A percentile compares a stretch with the other conserved stretches of the same genome.
phyloP scores from a whole-genome alignment of 2,329 filamentous ascomycete species.

The Botrytis paeoniae region DNA sequence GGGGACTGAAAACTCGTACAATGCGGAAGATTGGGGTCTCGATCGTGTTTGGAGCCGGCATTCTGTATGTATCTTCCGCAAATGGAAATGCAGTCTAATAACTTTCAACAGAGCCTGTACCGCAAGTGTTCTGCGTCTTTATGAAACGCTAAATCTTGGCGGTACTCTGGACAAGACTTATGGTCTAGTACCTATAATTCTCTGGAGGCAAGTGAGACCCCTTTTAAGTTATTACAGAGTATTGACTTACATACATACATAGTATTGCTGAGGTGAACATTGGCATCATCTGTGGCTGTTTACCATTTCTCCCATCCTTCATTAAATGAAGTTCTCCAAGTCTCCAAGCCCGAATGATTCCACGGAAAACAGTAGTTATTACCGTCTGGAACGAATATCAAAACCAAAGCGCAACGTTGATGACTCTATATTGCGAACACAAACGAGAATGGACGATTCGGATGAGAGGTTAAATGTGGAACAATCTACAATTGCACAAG shows the following conservation, averaged over 20 bases:
- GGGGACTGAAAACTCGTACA: neutral
- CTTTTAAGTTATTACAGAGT: neutral
- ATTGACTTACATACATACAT: neutral
- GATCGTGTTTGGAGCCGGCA: neutral
- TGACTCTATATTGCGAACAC: slow-evolving; percentile 5
- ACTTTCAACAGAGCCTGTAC: neutral
- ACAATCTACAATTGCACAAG: neutral
- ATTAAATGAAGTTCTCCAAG: neutral
- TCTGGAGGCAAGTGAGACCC: neutral
- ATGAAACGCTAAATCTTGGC: neutral
- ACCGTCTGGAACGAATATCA: neutral
- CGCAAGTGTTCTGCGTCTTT: neutral
- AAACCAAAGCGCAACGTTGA: neutral
- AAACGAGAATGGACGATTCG: neutral
- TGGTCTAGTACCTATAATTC: neutral
- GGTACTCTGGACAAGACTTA: neutral
- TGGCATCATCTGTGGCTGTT: slow-evolving; percentile 4
- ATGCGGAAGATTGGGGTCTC: slow-evolving; percentile 6
- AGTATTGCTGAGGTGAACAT: neutral
- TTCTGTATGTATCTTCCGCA: neutral
- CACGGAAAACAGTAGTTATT: neutral
- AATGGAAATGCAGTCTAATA: neutral
- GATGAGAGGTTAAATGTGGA: neutral
- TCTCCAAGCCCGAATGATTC: neutral
- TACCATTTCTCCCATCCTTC: neutral